Conservation (phyloP, 1,284 basidiomycete species). For the Cryptococcus wingfieldii region DNA sequence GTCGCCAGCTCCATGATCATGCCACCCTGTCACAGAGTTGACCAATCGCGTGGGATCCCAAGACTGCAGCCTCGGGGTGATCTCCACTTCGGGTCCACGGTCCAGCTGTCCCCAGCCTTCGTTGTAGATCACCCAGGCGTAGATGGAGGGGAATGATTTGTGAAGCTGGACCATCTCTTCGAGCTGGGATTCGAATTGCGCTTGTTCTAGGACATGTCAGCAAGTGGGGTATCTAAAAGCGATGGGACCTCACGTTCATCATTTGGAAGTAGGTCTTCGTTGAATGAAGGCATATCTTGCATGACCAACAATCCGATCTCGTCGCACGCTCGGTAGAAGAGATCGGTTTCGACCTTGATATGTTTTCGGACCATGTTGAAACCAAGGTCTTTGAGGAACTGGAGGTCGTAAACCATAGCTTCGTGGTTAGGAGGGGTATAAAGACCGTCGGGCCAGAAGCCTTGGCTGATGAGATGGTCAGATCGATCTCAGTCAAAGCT, state of each 20-base stretch:
- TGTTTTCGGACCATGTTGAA: conserved; percentile 28
- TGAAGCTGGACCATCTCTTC: conserved; percentile 17
- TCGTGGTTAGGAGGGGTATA: conserved; percentile 21
- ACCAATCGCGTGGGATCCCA: conserved; percentile 21
- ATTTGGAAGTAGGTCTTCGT: conserved; percentile 1
- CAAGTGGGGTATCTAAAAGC: neutral
- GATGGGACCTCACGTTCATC: conserved; percentile 6
- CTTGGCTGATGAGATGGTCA: conserved; percentile 10
- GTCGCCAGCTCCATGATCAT: conserved; percentile 23
- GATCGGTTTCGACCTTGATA: conserved; percentile 24
- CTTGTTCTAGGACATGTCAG: conserved; percentile 12
- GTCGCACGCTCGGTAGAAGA: conserved; percentile 22
- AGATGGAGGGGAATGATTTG: conserved; percentile 23
- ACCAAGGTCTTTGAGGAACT: conserved; percentile 15
- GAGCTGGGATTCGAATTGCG: conserved; percentile 15
- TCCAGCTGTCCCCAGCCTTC: conserved; percentile 23
- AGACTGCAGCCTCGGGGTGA: conserved; percentile 8
- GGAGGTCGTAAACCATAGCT: conserved; percentile 21
- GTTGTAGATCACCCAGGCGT: conserved; percentile 24
- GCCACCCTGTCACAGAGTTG: conserved; percentile 16
- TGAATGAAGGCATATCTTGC: conserved; percentile 20
- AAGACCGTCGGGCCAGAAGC: conserved; percentile 25
- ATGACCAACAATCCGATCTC: conserved; percentile 22
- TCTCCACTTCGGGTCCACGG: conserved; percentile 12
- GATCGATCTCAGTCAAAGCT: neutral